Percentiles rank a stretch among this genome's conserved stretches.
Evolutionary conservation across 352 stramenopile species (phyloP).

Genomic region (Peronospora destructor): DNA sequence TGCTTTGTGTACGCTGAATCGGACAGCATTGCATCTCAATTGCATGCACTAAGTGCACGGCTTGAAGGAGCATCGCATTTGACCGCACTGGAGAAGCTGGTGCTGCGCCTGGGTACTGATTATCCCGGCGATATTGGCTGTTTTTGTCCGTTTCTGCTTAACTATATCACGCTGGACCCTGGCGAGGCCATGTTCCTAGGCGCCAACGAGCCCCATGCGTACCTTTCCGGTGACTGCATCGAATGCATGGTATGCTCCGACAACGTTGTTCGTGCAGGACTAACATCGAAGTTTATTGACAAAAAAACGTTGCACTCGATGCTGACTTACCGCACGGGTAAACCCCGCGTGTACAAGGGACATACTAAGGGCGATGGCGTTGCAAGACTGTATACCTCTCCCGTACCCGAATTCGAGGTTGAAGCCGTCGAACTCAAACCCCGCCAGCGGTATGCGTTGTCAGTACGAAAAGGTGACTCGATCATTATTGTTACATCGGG

Average conservation of each 20-base stretch:
- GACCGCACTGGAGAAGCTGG: conserved; percentile 58
- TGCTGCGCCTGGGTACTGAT: conserved; percentile 89
- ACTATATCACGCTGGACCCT: conserved; percentile 92
- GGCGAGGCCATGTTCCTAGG: conserved; percentile 97
- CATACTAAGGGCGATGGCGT: conserved; percentile 31
- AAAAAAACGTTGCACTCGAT: conserved; percentile 95
- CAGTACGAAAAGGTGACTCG: conserved; percentile 35
- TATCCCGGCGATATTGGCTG: conserved; percentile 96
- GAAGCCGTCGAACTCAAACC: conserved; percentile 44
- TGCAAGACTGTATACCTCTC: conserved; percentile 83
- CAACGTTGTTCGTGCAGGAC: conserved; percentile 97
- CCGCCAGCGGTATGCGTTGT: conserved; percentile 32
- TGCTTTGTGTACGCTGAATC: conserved; percentile 71
- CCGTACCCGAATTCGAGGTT: conserved; percentile 90
- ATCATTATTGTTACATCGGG: conserved; percentile 50
- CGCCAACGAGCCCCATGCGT: conserved; percentile 99
- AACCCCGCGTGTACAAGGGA: conserved; percentile 26
- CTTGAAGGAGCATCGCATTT: conserved; percentile 38
- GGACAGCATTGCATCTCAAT: conserved; percentile 56
- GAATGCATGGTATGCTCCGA: conserved; percentile 99
- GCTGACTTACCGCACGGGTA: conserved; percentile 90
- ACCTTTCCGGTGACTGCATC: conserved; percentile 92
- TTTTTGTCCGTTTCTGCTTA: conserved; percentile 97
- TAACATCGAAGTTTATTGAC: conserved; percentile 99
- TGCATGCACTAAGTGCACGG: conserved; percentile 72